Percentiles rank a stretch among this genome's conserved stretches.
These are phyloP conservation scores for Mytilinidion resinicola DNA, from an alignment of 495 filamentous ascomycete genomes.

Conservation along the genomic window DNA sequence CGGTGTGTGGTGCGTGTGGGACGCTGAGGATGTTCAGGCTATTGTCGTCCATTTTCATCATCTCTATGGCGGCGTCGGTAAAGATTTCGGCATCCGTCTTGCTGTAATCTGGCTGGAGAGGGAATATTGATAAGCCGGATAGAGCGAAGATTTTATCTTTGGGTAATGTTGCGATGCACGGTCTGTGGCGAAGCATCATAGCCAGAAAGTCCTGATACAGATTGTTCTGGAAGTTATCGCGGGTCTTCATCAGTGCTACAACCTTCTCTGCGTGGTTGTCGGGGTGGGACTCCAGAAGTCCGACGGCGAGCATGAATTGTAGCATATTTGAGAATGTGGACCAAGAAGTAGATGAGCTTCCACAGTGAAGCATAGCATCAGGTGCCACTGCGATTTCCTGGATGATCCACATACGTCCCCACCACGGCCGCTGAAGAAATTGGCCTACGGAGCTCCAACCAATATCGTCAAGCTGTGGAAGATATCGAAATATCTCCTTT, in stretches of 20 bases:
- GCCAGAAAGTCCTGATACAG: neutral
- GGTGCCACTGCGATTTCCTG: constrained; percentile 7
- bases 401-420: constrained; percentile 2
- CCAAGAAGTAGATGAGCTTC: constrained; percentile 1
- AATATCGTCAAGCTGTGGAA: neutral
- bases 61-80: neutral
- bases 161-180: neutral
- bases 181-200: neutral
- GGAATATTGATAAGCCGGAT: neutral
- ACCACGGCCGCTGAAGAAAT: constrained; percentile 5
- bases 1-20: neutral
- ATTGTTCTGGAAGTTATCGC: neutral
- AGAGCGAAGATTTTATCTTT: constrained; percentile 1
- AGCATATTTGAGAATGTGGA: neutral
- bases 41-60: neutral
- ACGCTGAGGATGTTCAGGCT: constrained; percentile 1
- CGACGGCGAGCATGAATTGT: neutral
- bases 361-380: neutral
- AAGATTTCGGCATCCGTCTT: neutral
- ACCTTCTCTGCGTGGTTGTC: neutral
- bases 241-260: neutral
- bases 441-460: constrained; percentile 1
- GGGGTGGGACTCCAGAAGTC: neutral
- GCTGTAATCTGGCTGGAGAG: neutral
- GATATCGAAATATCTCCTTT: neutral